phyloP scores from a whole-genome alignment of 2,329 filamentous ascomycete species.

The Neofusicoccum sp. region DNA sequence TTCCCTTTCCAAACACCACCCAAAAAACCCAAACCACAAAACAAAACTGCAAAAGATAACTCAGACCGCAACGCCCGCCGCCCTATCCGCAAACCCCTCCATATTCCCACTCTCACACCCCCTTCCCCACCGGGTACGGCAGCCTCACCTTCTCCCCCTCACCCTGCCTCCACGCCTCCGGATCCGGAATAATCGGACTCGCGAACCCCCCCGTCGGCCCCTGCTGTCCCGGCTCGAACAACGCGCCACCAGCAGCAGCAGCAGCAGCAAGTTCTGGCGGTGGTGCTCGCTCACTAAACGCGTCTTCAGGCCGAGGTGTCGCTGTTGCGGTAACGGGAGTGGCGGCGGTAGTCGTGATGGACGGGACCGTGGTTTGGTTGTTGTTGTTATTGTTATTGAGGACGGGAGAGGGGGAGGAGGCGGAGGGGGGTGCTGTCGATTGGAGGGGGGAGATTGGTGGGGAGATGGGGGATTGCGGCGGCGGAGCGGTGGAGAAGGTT shows the following conservation, averaged over 20 bases:
- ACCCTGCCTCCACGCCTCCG: not conserved
- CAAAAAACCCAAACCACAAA: too few species aligned
- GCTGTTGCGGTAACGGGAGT: not conserved
- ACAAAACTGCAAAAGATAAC: too few species aligned
- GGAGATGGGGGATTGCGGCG: not conserved
- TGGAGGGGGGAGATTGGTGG: not conserved
- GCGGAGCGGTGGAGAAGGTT: too few species aligned
- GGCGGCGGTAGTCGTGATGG: not conserved
- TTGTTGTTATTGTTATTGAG: not conserved
- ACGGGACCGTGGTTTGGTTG: not conserved
- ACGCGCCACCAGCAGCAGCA: too few species aligned
- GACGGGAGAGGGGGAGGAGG: not conserved
- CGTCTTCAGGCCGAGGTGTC: not conserved
- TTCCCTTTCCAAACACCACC: too few species aligned
- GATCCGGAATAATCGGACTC: constrained; percentile 1
- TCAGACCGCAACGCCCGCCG: too few species aligned
- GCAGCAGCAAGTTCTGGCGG: too few species aligned
- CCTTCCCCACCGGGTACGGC: not conserved
- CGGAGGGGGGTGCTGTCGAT: not conserved
- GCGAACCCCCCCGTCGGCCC: not conserved
- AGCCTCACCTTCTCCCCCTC: not conserved
- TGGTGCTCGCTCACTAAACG: not conserved
- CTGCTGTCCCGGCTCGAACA: not conserved
- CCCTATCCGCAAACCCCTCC: too few species aligned
- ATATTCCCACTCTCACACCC: too few species aligned